A percentile compares a stretch with the other conserved stretches of the same genome.
Evolutionary conservation across 768 basidiomycete genomes (phyloP).

Genomic region (Russula olivacea): DNA sequence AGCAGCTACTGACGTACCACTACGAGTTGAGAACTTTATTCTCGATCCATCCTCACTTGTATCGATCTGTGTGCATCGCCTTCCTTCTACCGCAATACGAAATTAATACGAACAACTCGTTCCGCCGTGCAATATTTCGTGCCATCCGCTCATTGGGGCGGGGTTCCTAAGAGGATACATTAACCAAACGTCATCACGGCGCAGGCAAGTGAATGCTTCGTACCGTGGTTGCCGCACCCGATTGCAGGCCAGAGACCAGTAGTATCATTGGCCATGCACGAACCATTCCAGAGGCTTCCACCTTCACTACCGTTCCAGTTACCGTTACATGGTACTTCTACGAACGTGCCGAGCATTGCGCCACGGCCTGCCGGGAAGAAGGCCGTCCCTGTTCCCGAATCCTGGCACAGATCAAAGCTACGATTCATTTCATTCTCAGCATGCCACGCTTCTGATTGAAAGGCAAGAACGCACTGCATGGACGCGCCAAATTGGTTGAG

Average conservation of each 20-base stretch:
- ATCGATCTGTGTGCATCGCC: too few species aligned
- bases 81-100: too few species aligned
- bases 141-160: constrained; percentile 5
- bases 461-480: constrained; percentile 42
- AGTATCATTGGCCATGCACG: constrained; percentile 45
- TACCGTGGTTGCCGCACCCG: constrained; percentile 53
- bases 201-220: not conserved
- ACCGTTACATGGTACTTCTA: constrained; percentile 48
- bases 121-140: too few species aligned
- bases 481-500: constrained; percentile 32
- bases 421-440: not conserved
- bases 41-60: too few species aligned
- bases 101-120: too few species aligned
- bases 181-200: not conserved
- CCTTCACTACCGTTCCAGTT: constrained; percentile 53
- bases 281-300: constrained; percentile 40
- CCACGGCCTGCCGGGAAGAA: constrained; percentile 56
- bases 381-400: constrained; percentile 44
- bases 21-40: not conserved
- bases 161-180: not conserved
- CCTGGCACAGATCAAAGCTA: constrained; percentile 58
- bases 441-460: not conserved
- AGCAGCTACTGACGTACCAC: not conserved
- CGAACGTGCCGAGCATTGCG: constrained; percentile 50
- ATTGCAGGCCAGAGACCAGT: constrained; percentile 47